A percentile compares a stretch with the other conserved stretches of the same genome.
Evolutionary conservation across 202 grass and related monocot genomes (phyloP).

Genomic region (Carex sylvatica): DNA sequence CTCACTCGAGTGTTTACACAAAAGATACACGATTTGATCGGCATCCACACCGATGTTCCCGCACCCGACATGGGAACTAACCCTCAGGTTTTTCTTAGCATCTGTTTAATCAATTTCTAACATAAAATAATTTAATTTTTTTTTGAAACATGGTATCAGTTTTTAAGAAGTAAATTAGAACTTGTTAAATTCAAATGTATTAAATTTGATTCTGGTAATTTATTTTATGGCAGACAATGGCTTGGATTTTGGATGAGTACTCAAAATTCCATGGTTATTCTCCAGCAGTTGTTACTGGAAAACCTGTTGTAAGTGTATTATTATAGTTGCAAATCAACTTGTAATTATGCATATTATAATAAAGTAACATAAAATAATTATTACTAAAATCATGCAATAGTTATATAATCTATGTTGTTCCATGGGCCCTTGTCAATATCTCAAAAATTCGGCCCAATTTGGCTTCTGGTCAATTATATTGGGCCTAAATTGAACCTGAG

Average conservation of each 20-base stretch:
- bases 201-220: neutral
- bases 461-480: too few species aligned
- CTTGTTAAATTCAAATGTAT: neutral
- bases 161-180: neutral
- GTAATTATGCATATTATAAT: neutral
- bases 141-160: neutral
- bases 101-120: neutral
- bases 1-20: constrained; percentile 96
- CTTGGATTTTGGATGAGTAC: constrained; percentile 97
- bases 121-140: neutral
- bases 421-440: too few species aligned
- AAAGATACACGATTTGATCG: constrained; percentile 97
- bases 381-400: neutral
- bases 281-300: constrained; percentile 97
- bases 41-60: constrained; percentile 93
- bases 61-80: constrained; percentile 99
- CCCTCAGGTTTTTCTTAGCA: constrained; percentile 47
- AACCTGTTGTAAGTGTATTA: constrained; percentile 77
- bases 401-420: neutral
- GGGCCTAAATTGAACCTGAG: neutral
- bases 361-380: neutral
- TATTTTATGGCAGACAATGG: constrained; percentile 76
- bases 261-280: constrained; percentile 99
- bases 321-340: neutral
- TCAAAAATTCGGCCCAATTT: too few species aligned